Evolutionary conservation across 2,329 filamentous ascomycete species (phyloP).

Genomic region (Blumeriella jaapii): DNA sequence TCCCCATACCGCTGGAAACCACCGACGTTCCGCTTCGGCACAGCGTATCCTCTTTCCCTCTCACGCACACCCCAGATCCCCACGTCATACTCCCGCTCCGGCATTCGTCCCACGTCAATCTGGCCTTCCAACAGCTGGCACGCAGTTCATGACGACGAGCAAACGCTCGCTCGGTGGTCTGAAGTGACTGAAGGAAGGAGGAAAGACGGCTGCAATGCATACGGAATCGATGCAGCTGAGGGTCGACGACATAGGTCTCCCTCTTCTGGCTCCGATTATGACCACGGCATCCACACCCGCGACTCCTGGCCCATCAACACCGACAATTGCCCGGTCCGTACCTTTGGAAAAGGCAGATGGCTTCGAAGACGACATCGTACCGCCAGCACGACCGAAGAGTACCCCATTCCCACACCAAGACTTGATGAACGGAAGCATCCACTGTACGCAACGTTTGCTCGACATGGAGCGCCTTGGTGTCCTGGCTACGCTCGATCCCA

Average conservation of each 20-base stretch:
- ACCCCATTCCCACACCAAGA: slow-evolving; percentile 27
- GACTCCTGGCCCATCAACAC: slow-evolving; percentile 26
- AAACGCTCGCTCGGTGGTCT: background rate
- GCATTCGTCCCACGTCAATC: slow-evolving; percentile 1
- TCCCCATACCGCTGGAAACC: background rate
- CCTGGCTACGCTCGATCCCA: too few species aligned
- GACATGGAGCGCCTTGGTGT: slow-evolving; percentile 11
- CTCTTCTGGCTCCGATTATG: slow-evolving; percentile 16
- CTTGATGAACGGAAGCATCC: slow-evolving; percentile 20
- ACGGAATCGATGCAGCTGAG: slow-evolving; percentile 2
- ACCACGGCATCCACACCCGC: slow-evolving; percentile 25
- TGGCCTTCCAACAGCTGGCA: too few species aligned
- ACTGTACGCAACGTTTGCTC: slow-evolving; percentile 13
- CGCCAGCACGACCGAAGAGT: slow-evolving; percentile 24
- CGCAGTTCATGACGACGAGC: slow-evolving; percentile 3
- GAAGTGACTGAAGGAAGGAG: background rate
- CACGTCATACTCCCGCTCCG: too few species aligned
- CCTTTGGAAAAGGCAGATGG: slow-evolving; percentile 20
- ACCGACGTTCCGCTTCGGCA: too few species aligned
- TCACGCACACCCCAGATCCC: background rate
- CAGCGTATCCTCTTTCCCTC: background rate
- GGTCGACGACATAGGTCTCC: slow-evolving; percentile 15
- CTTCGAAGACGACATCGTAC: slow-evolving; percentile 19
- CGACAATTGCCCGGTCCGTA: slow-evolving; percentile 19
- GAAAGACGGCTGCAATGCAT: slow-evolving; percentile 2